Evolutionary conservation across 805 yeast genomes (phyloP).

Genomic region (Starmerella sp.): DNA sequence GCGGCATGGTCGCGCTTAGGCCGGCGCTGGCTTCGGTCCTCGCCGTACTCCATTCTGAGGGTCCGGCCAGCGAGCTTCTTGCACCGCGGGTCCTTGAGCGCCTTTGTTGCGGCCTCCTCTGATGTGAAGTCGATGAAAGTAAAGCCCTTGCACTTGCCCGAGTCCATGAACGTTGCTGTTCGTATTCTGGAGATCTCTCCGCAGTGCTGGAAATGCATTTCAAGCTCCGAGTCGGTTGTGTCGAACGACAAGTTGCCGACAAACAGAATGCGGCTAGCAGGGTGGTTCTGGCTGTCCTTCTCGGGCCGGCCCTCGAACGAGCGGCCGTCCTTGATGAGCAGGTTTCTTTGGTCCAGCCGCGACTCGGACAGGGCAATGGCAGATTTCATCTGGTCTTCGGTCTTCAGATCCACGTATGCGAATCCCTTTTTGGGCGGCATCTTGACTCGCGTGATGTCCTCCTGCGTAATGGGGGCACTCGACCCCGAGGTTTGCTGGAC

Average conservation of each 20-base stretch:
- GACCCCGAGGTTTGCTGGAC: constrained; percentile 36
- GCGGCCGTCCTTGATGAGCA: constrained; percentile 69
- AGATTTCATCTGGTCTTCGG: constrained; percentile 45
- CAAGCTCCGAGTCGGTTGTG: constrained; percentile 67
- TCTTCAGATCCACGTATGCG: constrained; percentile 75
- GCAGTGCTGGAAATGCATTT: constrained; percentile 78
- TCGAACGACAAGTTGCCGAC: constrained; percentile 91
- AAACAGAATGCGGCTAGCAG: constrained; percentile 79
- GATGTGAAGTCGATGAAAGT: constrained; percentile 80
- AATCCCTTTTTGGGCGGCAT: constrained; percentile 70
- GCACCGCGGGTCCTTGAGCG: constrained; percentile 60
- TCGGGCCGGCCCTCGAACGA: constrained; percentile 83
- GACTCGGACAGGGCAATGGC: constrained; percentile 62
- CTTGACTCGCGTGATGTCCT: constrained; percentile 63
- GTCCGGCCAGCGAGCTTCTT: constrained; percentile 60
- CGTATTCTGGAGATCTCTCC: constrained; percentile 76
- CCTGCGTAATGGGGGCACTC: constrained; percentile 34
- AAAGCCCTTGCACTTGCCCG: constrained; percentile 94
- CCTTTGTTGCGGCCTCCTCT: constrained; percentile 71
- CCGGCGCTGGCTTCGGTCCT: constrained; percentile 72
- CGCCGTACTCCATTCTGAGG: constrained; percentile 83
- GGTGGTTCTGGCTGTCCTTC: constrained; percentile 47
- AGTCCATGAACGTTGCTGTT: constrained; percentile 96
- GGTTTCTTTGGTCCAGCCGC: constrained; percentile 68
- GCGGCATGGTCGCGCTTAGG: constrained; percentile 32